phyloP scores from a whole-genome alignment of 2,329 filamentous ascomycete genomes.

The Fusarium sterilihyphosum region DNA sequence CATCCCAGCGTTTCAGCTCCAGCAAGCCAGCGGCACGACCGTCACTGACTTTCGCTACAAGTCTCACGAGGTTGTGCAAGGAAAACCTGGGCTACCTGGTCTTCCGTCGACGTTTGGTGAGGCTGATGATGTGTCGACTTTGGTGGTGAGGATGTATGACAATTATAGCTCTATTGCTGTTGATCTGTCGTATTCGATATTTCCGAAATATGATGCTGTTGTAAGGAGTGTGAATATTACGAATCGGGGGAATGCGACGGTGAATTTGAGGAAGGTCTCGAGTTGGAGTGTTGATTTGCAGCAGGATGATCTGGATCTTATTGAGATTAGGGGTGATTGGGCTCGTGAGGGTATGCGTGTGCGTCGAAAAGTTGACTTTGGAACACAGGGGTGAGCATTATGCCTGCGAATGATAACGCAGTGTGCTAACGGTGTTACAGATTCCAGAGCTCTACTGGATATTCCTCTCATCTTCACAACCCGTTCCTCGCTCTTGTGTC shows the following conservation, averaged over 20 bases:
- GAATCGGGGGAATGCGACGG: conserved; percentile 63
- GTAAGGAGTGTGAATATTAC: conserved; percentile 69
- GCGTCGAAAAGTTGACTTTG: conserved; percentile 65
- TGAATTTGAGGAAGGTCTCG: conserved; percentile 65
- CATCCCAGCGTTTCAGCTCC: conserved; percentile 68
- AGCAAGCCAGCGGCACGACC: conserved; percentile 66
- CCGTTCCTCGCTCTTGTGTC: conserved; percentile 69
- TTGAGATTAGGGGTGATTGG: conserved; percentile 72
- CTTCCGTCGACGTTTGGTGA: conserved; percentile 69
- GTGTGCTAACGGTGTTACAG: conserved; percentile 43
- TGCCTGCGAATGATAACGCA: accelerated
- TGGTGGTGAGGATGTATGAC: conserved; percentile 69
- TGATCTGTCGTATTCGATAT: conserved; percentile 71
- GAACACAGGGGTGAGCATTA: conserved; percentile 59
- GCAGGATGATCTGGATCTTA: conserved; percentile 69
- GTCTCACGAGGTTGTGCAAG: conserved; percentile 62
- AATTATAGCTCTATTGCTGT: conserved; percentile 67
- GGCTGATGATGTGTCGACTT: conserved; percentile 65
- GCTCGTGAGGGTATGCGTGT: conserved; percentile 65
- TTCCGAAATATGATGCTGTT: conserved; percentile 69
- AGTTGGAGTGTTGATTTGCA: conserved; percentile 72
- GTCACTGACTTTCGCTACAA: conserved; percentile 68
- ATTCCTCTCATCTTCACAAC: conserved; percentile 72
- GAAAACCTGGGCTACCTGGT: conserved; percentile 65
- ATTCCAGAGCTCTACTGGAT: conserved; percentile 69